Evolutionary conservation across 768 basidiomycete genomes (phyloP), one percentile per base, ranked within the genome.

Genomic region (Auriscalpium vulgare): DNA sequence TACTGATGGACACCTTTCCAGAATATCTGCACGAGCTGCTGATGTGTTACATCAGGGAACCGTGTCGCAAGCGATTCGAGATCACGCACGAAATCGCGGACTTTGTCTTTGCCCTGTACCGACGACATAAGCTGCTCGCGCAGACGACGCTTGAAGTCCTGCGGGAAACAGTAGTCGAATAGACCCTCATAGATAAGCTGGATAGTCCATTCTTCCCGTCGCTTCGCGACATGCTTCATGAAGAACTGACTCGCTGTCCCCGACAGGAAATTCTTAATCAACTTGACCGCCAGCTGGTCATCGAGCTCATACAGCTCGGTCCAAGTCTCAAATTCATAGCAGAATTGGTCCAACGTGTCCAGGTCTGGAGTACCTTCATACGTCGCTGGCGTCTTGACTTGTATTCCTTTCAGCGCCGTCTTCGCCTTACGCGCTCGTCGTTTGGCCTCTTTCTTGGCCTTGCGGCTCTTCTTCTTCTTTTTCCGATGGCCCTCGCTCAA

Each of bases 141-240:
- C 19, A 54, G 50, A 10, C 11, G 45, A 7, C 47, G 50, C 8
- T 63, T 63, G 46, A 55, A 65, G 23, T 66, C 60, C 8, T 55
- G n/a, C 1, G 60, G 62, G 52, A 66, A 66, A 36, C 63, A 64
- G 21, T 63, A 61, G 50, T 66, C 60, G 53, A 66, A 66, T 9
- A 65, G 23, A 14, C 51, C 63, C 3, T 54, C n/a, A 1, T 56
- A 60, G 14, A 46, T 63, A 49, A 4, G 55, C 40, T 19, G 50
- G 0, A 29, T 62, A 56, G 40, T 53, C 65, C 65, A 66, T 0
- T 47, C n/a, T 11, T 34, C 46, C 1, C 56, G 61, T 1, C 57
- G 38, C 0, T 47, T 10, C 0, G 63, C 47, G 7, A 69, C 61
- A 21, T 62, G 48, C 16, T 58, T 63, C 47, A 65, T 63, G 54